Base-by-base conservation (phyloP, 129 eudicot species). In the Kitagawia praeruptora region DNA sequence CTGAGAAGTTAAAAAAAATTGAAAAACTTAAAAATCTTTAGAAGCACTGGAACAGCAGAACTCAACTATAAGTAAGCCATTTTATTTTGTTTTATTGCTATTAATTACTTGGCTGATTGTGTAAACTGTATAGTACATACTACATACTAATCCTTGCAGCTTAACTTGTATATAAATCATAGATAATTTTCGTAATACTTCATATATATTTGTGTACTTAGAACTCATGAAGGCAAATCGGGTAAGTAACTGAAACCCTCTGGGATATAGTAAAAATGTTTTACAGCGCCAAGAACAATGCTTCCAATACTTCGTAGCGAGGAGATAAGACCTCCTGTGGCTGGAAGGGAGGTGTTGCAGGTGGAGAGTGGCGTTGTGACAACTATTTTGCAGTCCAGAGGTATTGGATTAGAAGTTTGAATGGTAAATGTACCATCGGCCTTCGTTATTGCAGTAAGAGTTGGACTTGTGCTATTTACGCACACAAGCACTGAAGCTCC, bases 401-500 rank as follows among this genome's bases (percentile, higher is more conserved):
- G 48, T n/a, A 87, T 49, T 10, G 87, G 38, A 82, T 80, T 38
- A 87, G 67, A 23, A 77, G 51, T 44, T 78, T 75, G n/a, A 81
- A 87, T 78, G 2, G 85, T 58, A 66, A 87, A 87, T 64, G 73
- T 0, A 31, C 90, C 90, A 0, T 71, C 19, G 4, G 45, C 74
- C 54, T 84, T 77, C 12, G 90, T 87, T 49, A 75, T 79, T 39
- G 84, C 37, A 13, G 78, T 77, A 8, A 87, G 79, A 6, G 74
- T 82, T 27, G 84, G 78, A 37, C 47, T 84, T 28, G 79, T 77
- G 1, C 7, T 16, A 51, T 51, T 18, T 28, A 81, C 85, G 54
- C 87, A 87, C 18, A 48, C 79, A 77, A 87, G 45, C 84, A 87
- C 90, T 64, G 42, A 28, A 14, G 90, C 90, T 79, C 84, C 90